Base-by-base conservation (phyloP, 805 yeast genomes). In the Debaryomyces prosopidis region DNA sequence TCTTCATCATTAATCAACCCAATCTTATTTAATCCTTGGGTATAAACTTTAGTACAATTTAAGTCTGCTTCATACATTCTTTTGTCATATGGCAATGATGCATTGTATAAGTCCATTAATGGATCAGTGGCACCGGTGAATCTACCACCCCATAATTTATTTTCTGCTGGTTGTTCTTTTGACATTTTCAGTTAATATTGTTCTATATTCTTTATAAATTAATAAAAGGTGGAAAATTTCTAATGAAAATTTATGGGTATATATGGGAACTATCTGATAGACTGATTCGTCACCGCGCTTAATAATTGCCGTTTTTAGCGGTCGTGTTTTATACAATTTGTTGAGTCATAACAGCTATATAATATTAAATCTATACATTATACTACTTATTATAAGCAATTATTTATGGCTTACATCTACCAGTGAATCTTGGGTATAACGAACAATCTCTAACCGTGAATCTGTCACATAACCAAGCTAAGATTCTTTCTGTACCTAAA, bases 361-460 rank as follows among this genome's bases (percentile, higher is more conserved):
- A 10, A 36, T 36, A 36, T 36, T 18, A 18, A 36, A 10, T 36
- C 20, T 36, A 36, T 23, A 36, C 28, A 36, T 36, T 18, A 17
- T 8, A 17, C 14, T n/a, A 27, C 26, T 8, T 23, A 20, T 15
- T 14, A 11, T 15, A 14, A 15, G 14, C 16, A 38, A 26, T 12
- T 16, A 36, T n/a, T 59, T 71, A 92, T 74, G 99, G 99, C 73
- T 83, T 89, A 77, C 98, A 92, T 79, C 99, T 85, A 51, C 98
- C 99, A 45, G 96, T 78, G 79, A 89, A 94, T 73, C 99, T 88
- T 55, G 99, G 99, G 70, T 92, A 94, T 70, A 95, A 77, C 26
- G 96, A 87, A 71, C 99, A 94, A 69, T 94, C 99, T 75, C 99
- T 87, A 51, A 94, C 99, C 28, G 99, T 95, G 77, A 82, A 94